Evolutionary conservation across 805 yeast genomes (phyloP), one percentile per base, ranked within the genome.

Genomic region (Vanderwaltozyma tropicalis): DNA sequence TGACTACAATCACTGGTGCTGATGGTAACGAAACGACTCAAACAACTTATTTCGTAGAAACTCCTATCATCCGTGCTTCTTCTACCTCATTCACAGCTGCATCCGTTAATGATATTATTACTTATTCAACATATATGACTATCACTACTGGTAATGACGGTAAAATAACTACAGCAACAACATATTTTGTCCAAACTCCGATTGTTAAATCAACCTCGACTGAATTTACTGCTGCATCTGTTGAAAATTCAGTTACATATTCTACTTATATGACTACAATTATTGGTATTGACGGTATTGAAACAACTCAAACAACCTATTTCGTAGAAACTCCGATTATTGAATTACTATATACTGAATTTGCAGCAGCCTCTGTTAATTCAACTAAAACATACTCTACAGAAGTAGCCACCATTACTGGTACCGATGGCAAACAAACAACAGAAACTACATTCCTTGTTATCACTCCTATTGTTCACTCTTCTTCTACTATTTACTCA

Each of bases 161-260:
- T 14, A 24, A 26, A 8, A 29, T 29, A n/a, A 35, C 38, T 14
- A 28, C 31, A 3, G 39, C 32, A 25, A 14, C 17, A 19, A n/a
- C 35, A 17, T 33, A 31, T 30, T 41, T 19, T 27, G 41, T 41
- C 11, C 35, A 35, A 12, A 35, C 37, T 28, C 44, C 44, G 20
- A 29, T 19, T 18, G 12, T 26, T 16, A 15, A 13, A n/a, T 13
- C 28, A 3, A 20, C 27, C 3, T 19, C 31, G 4, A 25, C 10
- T 3, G 13, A 14, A 7, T n/a, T 27, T 14, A 26, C 19, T 18
- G 29, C 19, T 13, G 27, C 31, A 5, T n/a, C 26, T 31, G 25
- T 31, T 20, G 33, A 31, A n/a, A 11, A 25, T 14, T 12, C 12
- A 2, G 21, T 17, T 7, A 35, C 38, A 9, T 24, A 17, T 10